phyloP scores from a whole-genome alignment of 2,329 filamentous ascomycete genomes.

The Polytolypa hystricis region DNA sequence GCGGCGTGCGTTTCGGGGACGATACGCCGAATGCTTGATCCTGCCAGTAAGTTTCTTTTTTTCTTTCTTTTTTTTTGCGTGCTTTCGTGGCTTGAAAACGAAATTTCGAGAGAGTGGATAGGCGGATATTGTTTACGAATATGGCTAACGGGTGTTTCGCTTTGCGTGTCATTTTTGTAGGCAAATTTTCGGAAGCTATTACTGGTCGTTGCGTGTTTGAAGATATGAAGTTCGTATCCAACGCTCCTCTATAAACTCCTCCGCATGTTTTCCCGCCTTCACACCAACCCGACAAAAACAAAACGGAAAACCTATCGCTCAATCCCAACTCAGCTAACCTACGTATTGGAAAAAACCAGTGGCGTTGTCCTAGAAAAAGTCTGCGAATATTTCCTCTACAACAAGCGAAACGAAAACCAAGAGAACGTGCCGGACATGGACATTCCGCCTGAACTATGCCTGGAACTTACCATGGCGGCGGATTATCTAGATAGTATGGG shows the following conservation, averaged over 20 bases:
- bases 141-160: constrained; percentile 7
- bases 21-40: constrained; percentile 53
- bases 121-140: too few species aligned
- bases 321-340: background rate
- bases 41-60: constrained; percentile 39
- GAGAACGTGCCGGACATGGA: constrained; percentile 56
- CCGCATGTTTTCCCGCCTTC: background rate
- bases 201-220: constrained; percentile 49
- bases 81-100: background rate
- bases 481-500: constrained; percentile 47
- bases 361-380: constrained; percentile 56
- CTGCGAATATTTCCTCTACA: constrained; percentile 60
- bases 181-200: constrained; percentile 49
- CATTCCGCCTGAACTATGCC: constrained; percentile 51
- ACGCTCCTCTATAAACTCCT: too few species aligned
- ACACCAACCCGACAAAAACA: background rate
- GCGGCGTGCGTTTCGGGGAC: constrained; percentile 51
- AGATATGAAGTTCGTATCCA: constrained; percentile 43
- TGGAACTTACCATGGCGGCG: constrained; percentile 56
- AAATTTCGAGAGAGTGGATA: too few species aligned
- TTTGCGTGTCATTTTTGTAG: constrained; percentile 25
- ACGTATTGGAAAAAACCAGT: too few species aligned
- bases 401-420: constrained; percentile 50
- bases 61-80: background rate
- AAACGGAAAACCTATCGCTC: background rate